Conservation (phyloP, 2,329 filamentous ascomycete genomes). For the Colletotrichum sojae region DNA sequence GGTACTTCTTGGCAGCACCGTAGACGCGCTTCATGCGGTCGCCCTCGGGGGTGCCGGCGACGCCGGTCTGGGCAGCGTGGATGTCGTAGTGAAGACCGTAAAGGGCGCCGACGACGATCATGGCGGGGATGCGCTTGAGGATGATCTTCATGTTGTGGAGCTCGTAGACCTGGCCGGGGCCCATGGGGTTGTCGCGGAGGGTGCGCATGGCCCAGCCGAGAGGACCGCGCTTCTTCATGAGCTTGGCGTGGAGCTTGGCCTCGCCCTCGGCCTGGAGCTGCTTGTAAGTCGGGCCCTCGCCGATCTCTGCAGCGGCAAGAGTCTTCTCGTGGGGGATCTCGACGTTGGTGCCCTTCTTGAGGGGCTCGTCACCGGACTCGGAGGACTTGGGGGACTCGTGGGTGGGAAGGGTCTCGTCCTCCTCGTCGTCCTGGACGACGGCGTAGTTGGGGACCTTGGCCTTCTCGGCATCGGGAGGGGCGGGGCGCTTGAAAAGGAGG, state of each 20-base stretch:
- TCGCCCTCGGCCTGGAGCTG: constrained; percentile 71
- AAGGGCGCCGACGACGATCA: constrained; percentile 72
- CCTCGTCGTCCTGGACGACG: constrained; percentile 77
- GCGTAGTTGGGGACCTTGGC: constrained; percentile 81
- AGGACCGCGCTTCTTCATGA: constrained; percentile 74
- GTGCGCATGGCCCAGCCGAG: constrained; percentile 88
- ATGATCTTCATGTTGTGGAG: constrained; percentile 76
- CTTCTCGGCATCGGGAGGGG: constrained; percentile 67
- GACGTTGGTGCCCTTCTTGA: constrained; percentile 50
- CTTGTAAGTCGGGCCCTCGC: constrained; percentile 70
- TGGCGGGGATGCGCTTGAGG: constrained; percentile 77
- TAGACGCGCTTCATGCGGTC: constrained; percentile 80
- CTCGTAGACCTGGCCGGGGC: constrained; percentile 82
- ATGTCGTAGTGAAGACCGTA: constrained; percentile 89
- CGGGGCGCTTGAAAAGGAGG: constrained; percentile 72
- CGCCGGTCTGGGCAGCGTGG: constrained; percentile 80
- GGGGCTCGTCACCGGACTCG: constrained; percentile 57
- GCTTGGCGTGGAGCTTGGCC: constrained; percentile 72
- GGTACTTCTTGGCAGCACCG: constrained; percentile 73
- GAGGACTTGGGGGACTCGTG: constrained; percentile 46
- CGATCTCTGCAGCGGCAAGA: constrained; percentile 58
- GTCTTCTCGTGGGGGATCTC: constrained; percentile 49
- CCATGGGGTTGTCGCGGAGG: constrained; percentile 81
- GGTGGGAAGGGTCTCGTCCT: constrained; percentile 50
- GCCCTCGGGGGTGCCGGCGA: constrained; percentile 80